These are phyloP conservation scores for Trypanosoma boissoni DNA, from an alignment of 208 protist species.

Conservation along the genomic window DNA sequence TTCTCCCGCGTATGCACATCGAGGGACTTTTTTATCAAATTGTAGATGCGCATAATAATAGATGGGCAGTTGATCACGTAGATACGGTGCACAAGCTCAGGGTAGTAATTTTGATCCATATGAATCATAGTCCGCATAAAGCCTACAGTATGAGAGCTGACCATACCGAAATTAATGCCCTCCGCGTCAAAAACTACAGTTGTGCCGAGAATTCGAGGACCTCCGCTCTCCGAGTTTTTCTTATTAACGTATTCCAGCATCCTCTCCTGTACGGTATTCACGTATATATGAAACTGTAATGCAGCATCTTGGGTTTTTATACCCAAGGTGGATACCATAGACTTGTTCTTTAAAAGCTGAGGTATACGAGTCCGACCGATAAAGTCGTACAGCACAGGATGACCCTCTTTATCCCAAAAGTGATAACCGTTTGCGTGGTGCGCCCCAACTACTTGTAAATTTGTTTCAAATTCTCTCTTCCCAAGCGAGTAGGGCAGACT, in stretches of 20 bases:
- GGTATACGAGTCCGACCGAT: slow-evolving; percentile 37
- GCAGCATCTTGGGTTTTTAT: slow-evolving; percentile 38
- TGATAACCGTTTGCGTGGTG: slow-evolving; percentile 68
- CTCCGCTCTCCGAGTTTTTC: slow-evolving; percentile 23
- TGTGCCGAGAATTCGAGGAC: slow-evolving; percentile 49
- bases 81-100: slow-evolving; percentile 68
- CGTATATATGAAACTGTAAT: slow-evolving; percentile 67
- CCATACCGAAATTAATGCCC: slow-evolving; percentile 51
- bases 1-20: slow-evolving; percentile 65
- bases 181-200: slow-evolving; percentile 63
- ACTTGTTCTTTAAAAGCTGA: slow-evolving; percentile 36
- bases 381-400: slow-evolving; percentile 71
- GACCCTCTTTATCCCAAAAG: slow-evolving; percentile 70
- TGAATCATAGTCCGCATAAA: slow-evolving; percentile 44
- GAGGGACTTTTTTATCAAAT: slow-evolving; percentile 53
- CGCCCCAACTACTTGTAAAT: slow-evolving; percentile 39
- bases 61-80: slow-evolving; percentile 70
- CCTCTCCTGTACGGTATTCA: slow-evolving; percentile 75
- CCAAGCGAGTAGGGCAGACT: slow-evolving; percentile 16
- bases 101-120: slow-evolving; percentile 77
- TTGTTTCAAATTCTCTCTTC: slow-evolving; percentile 28
- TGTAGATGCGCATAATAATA: slow-evolving; percentile 44
- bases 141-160: slow-evolving; percentile 42
- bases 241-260: slow-evolving; percentile 49
- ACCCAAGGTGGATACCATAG: slow-evolving; percentile 28